A percentile compares a stretch with the other conserved stretches of the same genome.
These are phyloP conservation scores for Trichocladium antarcticum DNA, from an alignment of 495 filamentous ascomycete genomes.

Conservation along the genomic window DNA sequence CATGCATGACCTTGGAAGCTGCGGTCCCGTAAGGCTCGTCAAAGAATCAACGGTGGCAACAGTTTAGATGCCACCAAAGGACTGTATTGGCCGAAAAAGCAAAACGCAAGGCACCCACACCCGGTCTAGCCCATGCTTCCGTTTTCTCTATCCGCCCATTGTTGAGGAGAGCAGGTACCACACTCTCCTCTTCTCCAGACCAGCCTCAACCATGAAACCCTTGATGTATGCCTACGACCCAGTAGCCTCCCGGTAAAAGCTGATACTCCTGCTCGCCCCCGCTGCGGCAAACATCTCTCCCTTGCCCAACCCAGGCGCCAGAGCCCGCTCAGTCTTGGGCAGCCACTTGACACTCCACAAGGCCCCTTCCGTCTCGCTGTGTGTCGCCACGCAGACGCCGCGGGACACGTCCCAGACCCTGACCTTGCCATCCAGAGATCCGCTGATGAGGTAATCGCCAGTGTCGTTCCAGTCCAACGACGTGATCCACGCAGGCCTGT, in stretches of 20 bases:
- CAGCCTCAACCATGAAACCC: neutral
- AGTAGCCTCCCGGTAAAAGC: conserved; percentile 87
- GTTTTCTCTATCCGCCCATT: neutral
- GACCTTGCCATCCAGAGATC: conserved; percentile 80
- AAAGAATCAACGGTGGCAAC: too few species aligned
- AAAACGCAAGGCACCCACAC: too few species aligned
- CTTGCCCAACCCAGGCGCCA: conserved; percentile 39
- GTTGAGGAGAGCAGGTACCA: too few species aligned
- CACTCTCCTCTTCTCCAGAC: too few species aligned
- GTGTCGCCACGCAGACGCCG: conserved; percentile 78
- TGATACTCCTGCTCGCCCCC: conserved; percentile 67
- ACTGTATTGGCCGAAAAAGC: too few species aligned
- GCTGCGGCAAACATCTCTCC: conserved; percentile 81
- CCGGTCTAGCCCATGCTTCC: neutral
- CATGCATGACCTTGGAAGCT: too few species aligned
- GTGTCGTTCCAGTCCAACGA: conserved; percentile 85
- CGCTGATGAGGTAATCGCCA: conserved; percentile 85
- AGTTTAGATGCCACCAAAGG: too few species aligned
- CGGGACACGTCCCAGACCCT: conserved; percentile 89
- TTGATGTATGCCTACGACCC: conserved; percentile 40
- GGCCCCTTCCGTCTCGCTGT: conserved; percentile 76
- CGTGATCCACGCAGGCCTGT: conserved; percentile 72
- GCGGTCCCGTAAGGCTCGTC: too few species aligned
- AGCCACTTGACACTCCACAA: conserved; percentile 86
- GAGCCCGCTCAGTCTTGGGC: conserved; percentile 47